Conservation (phyloP, 2,329 filamentous ascomycete species). For the Nannizziopsis barbatae region DNA sequence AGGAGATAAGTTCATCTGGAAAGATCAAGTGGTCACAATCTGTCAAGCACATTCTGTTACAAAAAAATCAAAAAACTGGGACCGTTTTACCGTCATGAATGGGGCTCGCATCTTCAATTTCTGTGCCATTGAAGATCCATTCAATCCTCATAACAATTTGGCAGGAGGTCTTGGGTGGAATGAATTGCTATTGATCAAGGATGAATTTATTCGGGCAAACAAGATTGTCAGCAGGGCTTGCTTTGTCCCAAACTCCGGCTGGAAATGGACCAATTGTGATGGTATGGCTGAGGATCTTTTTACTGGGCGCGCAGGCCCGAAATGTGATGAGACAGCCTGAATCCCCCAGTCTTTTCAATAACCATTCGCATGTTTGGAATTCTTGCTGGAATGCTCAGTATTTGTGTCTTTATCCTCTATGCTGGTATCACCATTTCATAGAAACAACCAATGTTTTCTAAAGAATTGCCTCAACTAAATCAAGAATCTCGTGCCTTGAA, state of each 20-base stretch:
- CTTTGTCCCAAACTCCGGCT: constrained; percentile 17
- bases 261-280: constrained; percentile 18
- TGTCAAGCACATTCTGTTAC: constrained; percentile 59
- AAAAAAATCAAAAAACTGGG: constrained; percentile 77
- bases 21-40: constrained; percentile 64
- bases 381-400: too few species aligned
- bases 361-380: too few species aligned
- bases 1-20: constrained; percentile 57
- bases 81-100: constrained; percentile 57
- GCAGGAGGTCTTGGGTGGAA: constrained; percentile 74
- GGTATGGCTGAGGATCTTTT: constrained; percentile 22
- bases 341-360: too few species aligned
- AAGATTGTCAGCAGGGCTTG: constrained; percentile 52
- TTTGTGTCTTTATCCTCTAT: too few species aligned
- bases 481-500: too few species aligned
- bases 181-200: constrained; percentile 68
- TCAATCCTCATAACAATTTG: constrained; percentile 79
- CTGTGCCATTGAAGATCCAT: constrained; percentile 85
- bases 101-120: constrained; percentile 71
- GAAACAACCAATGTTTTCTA: too few species aligned
- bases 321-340: too few species aligned
- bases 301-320: too few species aligned
- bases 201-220: constrained; percentile 75
- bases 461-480: too few species aligned
- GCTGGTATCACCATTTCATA: too few species aligned